Percentiles rank a stretch among this genome's conserved stretches.
These are phyloP conservation scores for Chrysanthemum makinoi DNA, from an alignment of 129 eudicot species.

Conservation along the genomic window DNA sequence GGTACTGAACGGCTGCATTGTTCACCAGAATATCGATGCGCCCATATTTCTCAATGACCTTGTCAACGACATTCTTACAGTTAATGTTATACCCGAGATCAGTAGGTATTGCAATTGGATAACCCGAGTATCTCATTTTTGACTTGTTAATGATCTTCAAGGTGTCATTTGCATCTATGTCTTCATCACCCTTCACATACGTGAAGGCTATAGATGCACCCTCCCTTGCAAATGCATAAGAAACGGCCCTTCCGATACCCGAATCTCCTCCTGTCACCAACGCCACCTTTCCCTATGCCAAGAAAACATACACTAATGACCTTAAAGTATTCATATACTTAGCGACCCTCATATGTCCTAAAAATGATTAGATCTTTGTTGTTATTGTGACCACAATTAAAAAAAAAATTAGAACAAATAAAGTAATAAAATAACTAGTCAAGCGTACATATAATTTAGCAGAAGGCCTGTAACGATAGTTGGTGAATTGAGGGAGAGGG, in stretches of 20 bases:
- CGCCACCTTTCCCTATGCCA: constrained; percentile 17
- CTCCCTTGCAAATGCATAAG: constrained; percentile 53
- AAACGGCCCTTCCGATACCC: constrained; percentile 79
- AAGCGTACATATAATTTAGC: constrained; percentile 54
- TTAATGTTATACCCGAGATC: constrained; percentile 66
- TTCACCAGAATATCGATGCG: constrained; percentile 65
- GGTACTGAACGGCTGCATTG: constrained; percentile 68
- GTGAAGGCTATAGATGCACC: constrained; percentile 90
- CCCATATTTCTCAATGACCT: constrained; percentile 49
- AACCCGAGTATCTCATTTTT: constrained; percentile 42
- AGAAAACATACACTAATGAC: not conserved
- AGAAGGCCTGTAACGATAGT: constrained; percentile 49
- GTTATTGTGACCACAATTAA: too few species aligned
- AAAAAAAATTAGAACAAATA: too few species aligned
- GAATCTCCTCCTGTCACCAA: constrained; percentile 89
- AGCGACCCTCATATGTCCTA: too few species aligned
- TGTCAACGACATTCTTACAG: constrained; percentile 65
- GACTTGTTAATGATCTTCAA: constrained; percentile 41
- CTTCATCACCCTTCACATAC: constrained; percentile 70
- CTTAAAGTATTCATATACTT: too few species aligned
- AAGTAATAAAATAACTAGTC: not conserved
- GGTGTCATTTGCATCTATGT: constrained; percentile 66
- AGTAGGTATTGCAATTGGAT: constrained; percentile 56
- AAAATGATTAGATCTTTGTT: not conserved
- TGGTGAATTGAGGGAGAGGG: constrained; percentile 49